Evolutionary conservation across 306 rosid genomes (phyloP), one percentile per base, ranked within the genome.

Genomic region (Vigna mungo): DNA sequence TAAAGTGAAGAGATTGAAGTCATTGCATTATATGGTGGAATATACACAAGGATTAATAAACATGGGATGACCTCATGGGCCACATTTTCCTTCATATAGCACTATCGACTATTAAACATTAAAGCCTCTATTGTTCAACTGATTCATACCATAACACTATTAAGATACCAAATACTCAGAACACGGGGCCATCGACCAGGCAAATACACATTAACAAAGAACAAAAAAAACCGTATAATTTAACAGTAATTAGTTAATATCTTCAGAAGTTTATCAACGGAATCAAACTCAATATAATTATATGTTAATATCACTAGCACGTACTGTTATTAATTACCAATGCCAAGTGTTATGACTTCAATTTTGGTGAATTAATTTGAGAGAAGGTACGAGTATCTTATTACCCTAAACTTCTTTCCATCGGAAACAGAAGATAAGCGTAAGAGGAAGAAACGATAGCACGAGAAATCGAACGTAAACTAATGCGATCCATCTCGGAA

Each of bases 391-490:
- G 14, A 52, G 20, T 3, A 70, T 74, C 2, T 17, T 7, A 61
- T 30, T 89, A 92, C 97, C 89, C 97, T 88, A 80, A 95, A 95
- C 83, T 92, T 95, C 4, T 71, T 83, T 17, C 97, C 97, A 49
- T 92, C 62, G 67, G 2, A 39, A 72, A 68, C 39, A 7, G 3
- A 27, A 43, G 12, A 55, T 12, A 34, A 34, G 8, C 81, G 58
- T n/a, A 44, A 51, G 5, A 68, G 47, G 17, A 14, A 74, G 17
- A 14, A 74, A 39, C n/a, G 10, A 73, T 73, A 37, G 47, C 37
- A 30, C 7, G 18, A 41, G 2, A 41, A 9, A 41, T 9, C 46
- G 46, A 41, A 41, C 13, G 13, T 41, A 8, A 9, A 9, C 3
- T 13, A 46, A 72, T 20, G 66, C 9, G 21, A 75, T 76, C 49